Evolutionary conservation across 1,284 basidiomycete species (phyloP).

Genomic region (Schizophyllum amplum): DNA sequence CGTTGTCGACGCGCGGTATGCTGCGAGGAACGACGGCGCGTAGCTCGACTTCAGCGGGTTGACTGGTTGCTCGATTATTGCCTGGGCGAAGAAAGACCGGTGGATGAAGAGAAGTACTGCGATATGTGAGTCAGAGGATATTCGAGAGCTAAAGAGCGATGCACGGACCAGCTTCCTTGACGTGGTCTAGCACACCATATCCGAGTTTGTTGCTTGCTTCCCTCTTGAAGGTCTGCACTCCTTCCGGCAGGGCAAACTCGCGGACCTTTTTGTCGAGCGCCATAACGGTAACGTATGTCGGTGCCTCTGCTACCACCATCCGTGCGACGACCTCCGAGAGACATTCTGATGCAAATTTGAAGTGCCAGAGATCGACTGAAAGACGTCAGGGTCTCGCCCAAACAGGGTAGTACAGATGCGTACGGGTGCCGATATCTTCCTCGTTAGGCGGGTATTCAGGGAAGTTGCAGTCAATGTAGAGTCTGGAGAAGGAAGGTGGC

Average conservation of each 20-base stretch:
- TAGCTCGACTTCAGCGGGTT: constrained; percentile 53
- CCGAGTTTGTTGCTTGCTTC: constrained; percentile 18
- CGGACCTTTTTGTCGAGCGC: constrained; percentile 65
- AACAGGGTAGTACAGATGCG: constrained; percentile 6
- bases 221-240: constrained; percentile 19
- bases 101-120: constrained; percentile 66
- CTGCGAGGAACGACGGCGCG: constrained; percentile 57
- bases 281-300: constrained; percentile 59
- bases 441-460: constrained; percentile 33
- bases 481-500: constrained; percentile 49
- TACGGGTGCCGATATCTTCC: constrained; percentile 18
- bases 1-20: constrained; percentile 48
- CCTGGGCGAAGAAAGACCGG: constrained; percentile 61
- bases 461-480: constrained; percentile 49
- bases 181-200: constrained; percentile 35
- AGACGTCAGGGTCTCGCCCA: constrained; percentile 1
- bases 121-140: constrained; percentile 3
- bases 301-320: constrained; percentile 56
- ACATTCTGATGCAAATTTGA: constrained; percentile 56
- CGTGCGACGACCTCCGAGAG: constrained; percentile 55
- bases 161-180: constrained; percentile 47
- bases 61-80: constrained; percentile 52
- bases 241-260: constrained; percentile 52
- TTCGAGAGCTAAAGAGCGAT: background rate
- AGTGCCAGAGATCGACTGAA: constrained; percentile 51